Conservation (phyloP, 2,329 filamentous ascomycete genomes). For the Neofusicoccum cordaticola region DNA sequence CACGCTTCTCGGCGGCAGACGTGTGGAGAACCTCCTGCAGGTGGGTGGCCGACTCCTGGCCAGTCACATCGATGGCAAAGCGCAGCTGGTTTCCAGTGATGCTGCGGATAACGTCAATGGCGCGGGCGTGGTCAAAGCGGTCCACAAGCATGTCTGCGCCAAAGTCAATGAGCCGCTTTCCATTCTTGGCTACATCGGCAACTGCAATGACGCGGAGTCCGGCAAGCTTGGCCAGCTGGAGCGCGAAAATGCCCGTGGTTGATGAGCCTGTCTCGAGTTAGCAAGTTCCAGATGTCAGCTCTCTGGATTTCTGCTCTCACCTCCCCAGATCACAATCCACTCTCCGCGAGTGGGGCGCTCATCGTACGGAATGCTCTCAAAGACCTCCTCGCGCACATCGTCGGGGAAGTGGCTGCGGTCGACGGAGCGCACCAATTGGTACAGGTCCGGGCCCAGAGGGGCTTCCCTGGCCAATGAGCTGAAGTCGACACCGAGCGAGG, state of each 20-base stretch:
- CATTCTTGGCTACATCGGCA: conserved; percentile 66
- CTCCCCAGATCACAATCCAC: conserved; percentile 74
- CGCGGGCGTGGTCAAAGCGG: conserved; percentile 9
- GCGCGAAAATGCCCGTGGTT: conserved; percentile 64
- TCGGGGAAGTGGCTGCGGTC: conserved; percentile 51
- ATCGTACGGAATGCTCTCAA: conserved; percentile 49
- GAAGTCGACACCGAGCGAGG: conserved; percentile 70
- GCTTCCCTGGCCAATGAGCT: conserved; percentile 31
- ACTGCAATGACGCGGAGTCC: conserved; percentile 65
- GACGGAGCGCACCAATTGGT: conserved; percentile 49
- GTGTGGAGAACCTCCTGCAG: conserved; percentile 8
- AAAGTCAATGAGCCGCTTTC: conserved; percentile 6
- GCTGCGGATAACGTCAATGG: conserved; percentile 15
- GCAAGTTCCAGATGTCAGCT: background rate
- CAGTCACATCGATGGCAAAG: conserved; percentile 12
- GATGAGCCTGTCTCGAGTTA: conserved; percentile 60
- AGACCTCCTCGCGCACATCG: conserved; percentile 63
- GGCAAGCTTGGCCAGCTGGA: conserved; percentile 66
- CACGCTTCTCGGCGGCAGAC: conserved; percentile 15
- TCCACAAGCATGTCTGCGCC: conserved; percentile 18
- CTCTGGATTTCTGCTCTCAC: background rate
- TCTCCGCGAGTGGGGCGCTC: conserved; percentile 62
- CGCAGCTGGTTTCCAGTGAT: conserved; percentile 11
- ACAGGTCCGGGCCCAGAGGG: conserved; percentile 56
- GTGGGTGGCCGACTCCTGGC: conserved; percentile 2